phyloP scores from a whole-genome alignment of 2,329 filamentous ascomycete genomes.

The Microcyclosporella mali region DNA sequence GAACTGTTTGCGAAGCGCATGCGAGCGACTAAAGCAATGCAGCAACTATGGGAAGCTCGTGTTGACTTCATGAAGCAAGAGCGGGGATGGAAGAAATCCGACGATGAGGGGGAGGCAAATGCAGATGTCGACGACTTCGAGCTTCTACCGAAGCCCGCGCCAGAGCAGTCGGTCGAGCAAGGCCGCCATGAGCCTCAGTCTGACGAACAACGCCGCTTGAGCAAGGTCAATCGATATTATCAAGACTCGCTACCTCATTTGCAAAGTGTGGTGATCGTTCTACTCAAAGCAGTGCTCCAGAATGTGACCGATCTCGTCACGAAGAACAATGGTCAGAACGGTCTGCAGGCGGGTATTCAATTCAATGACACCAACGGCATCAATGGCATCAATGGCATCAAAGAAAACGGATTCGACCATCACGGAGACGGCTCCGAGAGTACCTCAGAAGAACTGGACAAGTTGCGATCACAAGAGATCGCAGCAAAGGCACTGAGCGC shows the following conservation, averaged over 20 bases:
- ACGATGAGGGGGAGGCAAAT: conserved; percentile 26
- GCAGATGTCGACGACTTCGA: conserved; percentile 32
- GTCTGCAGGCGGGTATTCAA: conserved; percentile 43
- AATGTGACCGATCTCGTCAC: conserved; percentile 81
- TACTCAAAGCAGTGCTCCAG: conserved; percentile 78
- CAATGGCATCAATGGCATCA: conserved; percentile 30
- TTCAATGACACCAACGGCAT: conserved; percentile 29
- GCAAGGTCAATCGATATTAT: conserved; percentile 74
- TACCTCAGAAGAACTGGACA: conserved; percentile 67
- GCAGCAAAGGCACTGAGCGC: conserved; percentile 88
- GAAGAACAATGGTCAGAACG: conserved; percentile 47
- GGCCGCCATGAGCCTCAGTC: conserved; percentile 21
- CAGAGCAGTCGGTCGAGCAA: conserved; percentile 31
- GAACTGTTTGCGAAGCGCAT: conserved; percentile 85
- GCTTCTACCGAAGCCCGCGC: conserved; percentile 17
- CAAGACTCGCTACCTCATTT: conserved; percentile 72
- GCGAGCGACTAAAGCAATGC: conserved; percentile 82
- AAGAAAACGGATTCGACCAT: conserved; percentile 33
- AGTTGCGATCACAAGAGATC: conserved; percentile 75
- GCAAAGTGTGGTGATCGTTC: conserved; percentile 86
- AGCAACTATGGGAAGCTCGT: conserved; percentile 90
- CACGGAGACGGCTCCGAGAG: conserved; percentile 24
- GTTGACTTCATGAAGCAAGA: conserved; percentile 89
- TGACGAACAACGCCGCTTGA: conserved; percentile 24
- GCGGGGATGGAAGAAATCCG: conserved; percentile 69